Percentiles rank a stretch among this genome's conserved stretches.
Conservation (phyloP, 2,329 filamentous ascomycete genomes). For the Talaromyces atroroseus region DNA sequence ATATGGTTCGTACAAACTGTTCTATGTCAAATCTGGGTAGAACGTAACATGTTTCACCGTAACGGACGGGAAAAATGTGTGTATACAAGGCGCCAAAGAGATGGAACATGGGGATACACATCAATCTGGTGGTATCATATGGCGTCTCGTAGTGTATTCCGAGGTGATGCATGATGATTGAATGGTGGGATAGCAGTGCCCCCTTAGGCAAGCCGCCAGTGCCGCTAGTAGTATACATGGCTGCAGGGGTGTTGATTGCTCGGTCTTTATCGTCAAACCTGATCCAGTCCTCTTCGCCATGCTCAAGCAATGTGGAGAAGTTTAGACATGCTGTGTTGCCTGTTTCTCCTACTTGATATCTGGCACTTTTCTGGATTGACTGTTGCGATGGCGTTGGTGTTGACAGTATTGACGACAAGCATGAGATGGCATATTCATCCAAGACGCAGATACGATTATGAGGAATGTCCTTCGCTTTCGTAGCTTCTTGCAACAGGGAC, state of each 20-base stretch:
- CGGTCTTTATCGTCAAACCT: constrained; percentile 38
- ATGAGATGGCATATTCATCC: constrained; percentile 9
- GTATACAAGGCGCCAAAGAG: constrained; percentile 45
- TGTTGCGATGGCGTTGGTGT: not conserved
- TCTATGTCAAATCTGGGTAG: constrained; percentile 42
- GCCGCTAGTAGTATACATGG: constrained; percentile 51
- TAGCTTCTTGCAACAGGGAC: constrained; percentile 19
- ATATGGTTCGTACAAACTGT: constrained; percentile 36
- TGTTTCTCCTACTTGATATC: not conserved
- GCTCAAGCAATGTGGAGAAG: constrained; percentile 34
- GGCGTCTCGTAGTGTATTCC: constrained; percentile 38
- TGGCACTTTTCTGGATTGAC: not conserved
- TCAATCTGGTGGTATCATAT: constrained; percentile 40
- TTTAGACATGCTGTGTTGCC: not conserved
- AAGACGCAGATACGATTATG: constrained; percentile 14
- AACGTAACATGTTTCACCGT: constrained; percentile 44
- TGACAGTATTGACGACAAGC: constrained; percentile 5
- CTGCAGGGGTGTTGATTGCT: constrained; percentile 46
- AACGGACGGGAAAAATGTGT: constrained; percentile 42
- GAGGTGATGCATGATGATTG: constrained; percentile 49
- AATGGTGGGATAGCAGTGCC: constrained; percentile 53
- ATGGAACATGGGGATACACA: constrained; percentile 51
- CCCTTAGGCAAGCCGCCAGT: constrained; percentile 59
- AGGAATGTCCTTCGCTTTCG: constrained; percentile 2
- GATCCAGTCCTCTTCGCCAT: constrained; percentile 46